These are phyloP conservation scores for Yamadazyma oceani DNA, from an alignment of 1,139 yeast species.

Conservation along the genomic window DNA sequence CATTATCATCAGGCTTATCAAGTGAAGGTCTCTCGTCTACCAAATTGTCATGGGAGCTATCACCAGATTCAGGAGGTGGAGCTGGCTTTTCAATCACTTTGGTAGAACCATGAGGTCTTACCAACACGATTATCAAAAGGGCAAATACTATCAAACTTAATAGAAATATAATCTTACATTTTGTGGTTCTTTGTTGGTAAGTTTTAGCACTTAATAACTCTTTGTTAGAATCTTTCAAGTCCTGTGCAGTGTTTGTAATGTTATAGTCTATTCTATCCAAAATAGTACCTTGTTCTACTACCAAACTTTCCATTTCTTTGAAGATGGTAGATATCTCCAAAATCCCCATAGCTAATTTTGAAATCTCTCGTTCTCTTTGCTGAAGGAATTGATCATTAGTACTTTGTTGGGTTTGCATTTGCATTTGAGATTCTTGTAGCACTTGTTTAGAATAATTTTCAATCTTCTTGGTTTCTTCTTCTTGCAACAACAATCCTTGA, in stretches of 20 bases:
- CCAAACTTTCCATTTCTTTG: conserved; percentile 87
- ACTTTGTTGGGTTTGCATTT: conserved; percentile 30
- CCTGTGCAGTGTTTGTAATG: conserved; percentile 72
- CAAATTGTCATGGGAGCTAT: neutral
- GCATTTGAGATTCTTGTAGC: conserved; percentile 49
- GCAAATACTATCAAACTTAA: conserved; percentile 70
- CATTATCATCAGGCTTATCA: conserved; percentile 1
- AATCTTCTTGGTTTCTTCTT: conserved; percentile 42
- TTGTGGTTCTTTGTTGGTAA: conserved; percentile 86
- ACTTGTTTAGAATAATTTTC: conserved; percentile 46
- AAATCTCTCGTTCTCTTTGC: conserved; percentile 86
- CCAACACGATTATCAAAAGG: conserved; percentile 65
- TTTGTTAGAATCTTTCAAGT: conserved; percentile 73
- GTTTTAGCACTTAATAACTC: conserved; percentile 74
- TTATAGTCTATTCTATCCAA: conserved; percentile 93
- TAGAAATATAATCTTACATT: conserved; percentile 82
- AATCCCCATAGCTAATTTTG: conserved; percentile 89
- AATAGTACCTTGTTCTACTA: conserved; percentile 93
- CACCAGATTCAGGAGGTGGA: conserved; percentile 3
- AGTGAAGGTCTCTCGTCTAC: conserved; percentile 2
- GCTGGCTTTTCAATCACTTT: conserved; percentile 26
- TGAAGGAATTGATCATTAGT: conserved; percentile 34
- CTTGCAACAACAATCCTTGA: conserved; percentile 26
- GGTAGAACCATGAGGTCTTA: conserved; percentile 53
- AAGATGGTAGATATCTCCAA: conserved; percentile 90